Conservation (phyloP, 768 basidiomycete genomes). For the Vararia minispora region DNA sequence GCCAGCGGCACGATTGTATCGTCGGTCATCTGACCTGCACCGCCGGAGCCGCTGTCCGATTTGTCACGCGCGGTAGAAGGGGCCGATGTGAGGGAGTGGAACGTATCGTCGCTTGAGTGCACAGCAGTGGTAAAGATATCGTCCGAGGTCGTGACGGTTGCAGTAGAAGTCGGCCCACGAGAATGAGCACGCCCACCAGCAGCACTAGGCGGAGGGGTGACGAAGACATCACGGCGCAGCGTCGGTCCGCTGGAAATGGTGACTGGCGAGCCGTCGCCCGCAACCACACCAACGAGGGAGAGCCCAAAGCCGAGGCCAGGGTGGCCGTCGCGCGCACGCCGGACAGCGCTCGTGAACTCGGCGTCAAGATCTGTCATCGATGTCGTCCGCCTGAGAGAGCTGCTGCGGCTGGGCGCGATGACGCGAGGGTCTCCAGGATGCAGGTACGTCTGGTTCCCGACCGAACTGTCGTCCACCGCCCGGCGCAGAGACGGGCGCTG, state of each 20-base stretch:
- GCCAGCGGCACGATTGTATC: constrained; percentile 31
- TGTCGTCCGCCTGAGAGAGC: constrained; percentile 49
- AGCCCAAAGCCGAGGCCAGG: constrained; percentile 35
- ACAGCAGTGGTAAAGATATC: constrained; percentile 29
- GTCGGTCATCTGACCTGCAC: constrained; percentile 17
- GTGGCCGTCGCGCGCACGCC: constrained; percentile 28
- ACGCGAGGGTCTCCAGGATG: constrained; percentile 66
- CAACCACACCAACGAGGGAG: constrained; percentile 27
- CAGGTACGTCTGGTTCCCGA: constrained; percentile 52
- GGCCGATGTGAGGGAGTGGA: constrained; percentile 21
- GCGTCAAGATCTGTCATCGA: constrained; percentile 70
- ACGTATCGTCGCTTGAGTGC: constrained; percentile 24
- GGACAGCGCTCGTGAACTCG: constrained; percentile 36
- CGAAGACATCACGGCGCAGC: constrained; percentile 29
- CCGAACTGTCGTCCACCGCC: constrained; percentile 65
- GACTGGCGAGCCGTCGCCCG: constrained; percentile 52
- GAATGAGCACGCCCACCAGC: constrained; percentile 20
- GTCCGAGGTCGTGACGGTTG: constrained; percentile 24
- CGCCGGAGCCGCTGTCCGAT: constrained; percentile 23
- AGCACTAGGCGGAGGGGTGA: constrained; percentile 34
- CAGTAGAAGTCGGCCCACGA: constrained; percentile 17
- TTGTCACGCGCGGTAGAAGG: constrained; percentile 17
- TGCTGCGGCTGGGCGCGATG: constrained; percentile 57
- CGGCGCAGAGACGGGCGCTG: constrained; percentile 39
- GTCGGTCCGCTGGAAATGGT: constrained; percentile 58